Conservation (phyloP, 345 rosid species). For the Rhodomyrtus tomentosa region DNA sequence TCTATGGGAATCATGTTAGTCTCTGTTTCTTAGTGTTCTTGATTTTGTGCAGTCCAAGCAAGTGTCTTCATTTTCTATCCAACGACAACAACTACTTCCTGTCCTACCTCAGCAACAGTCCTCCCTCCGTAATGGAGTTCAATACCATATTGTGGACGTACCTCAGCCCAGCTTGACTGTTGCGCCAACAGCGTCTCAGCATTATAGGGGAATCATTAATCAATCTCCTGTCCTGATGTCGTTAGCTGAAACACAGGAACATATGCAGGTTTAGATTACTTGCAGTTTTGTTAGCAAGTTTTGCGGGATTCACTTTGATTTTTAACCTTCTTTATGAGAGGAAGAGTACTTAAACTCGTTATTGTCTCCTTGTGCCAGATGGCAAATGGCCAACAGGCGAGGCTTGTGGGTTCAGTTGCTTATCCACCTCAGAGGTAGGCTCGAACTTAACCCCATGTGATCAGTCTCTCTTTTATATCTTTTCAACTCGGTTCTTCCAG, state of each 20-base stretch:
- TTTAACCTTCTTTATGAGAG: background rate
- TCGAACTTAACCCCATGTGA: background rate
- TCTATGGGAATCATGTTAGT: background rate
- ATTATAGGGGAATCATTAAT: constrained; percentile 8
- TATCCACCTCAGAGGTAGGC: constrained; percentile 25
- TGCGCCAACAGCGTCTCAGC: constrained; percentile 1
- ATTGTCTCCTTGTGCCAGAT: constrained; percentile 13
- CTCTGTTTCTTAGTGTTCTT: background rate
- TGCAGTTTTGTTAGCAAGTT: background rate
- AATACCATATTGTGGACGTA: constrained; percentile 1
- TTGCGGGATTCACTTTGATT: background rate
- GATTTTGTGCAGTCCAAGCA: constrained; percentile 29
- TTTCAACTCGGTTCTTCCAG: background rate
- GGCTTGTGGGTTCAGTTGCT: constrained; percentile 14
- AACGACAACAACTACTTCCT: constrained; percentile 34
- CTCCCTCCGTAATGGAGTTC: constrained; percentile 4
- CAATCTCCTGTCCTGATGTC: constrained; percentile 24
- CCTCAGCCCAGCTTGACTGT: constrained; percentile 12
- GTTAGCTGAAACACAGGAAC: background rate
- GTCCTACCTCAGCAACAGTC: constrained; percentile 37
- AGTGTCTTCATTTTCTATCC: constrained; percentile 36
- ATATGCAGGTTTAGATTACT: constrained; percentile 21
- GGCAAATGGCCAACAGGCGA: constrained; percentile 15
- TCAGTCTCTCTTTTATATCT: background rate
- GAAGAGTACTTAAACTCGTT: background rate